These are phyloP conservation scores for Fulvia fulva DNA, from an alignment of 2,329 filamentous ascomycete species.

Conservation along the genomic window DNA sequence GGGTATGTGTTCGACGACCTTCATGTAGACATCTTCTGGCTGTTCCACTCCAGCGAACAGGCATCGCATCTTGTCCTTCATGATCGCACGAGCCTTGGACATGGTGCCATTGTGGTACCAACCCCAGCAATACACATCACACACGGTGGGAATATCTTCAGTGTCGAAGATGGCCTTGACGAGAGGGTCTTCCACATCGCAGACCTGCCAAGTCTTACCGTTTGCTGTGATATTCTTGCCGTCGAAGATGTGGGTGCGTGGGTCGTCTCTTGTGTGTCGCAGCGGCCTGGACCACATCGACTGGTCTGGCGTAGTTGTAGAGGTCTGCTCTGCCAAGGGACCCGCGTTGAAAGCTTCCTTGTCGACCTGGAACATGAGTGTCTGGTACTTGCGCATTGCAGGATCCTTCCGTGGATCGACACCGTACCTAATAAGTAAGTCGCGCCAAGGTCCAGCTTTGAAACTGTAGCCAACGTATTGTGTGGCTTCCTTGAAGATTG, in stretches of 20 bases:
- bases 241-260: constrained; percentile 73
- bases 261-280: constrained; percentile 25
- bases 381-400: constrained; percentile 79
- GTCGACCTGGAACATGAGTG: constrained; percentile 73
- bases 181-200: constrained; percentile 81
- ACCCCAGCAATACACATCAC: constrained; percentile 58
- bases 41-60: constrained; percentile 36
- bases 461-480: constrained; percentile 90
- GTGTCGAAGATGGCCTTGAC: constrained; percentile 63
- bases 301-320: not conserved
- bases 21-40: constrained; percentile 26
- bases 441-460: constrained; percentile 85
- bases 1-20: constrained; percentile 17
- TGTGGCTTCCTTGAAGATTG: constrained; percentile 66
- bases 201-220: constrained; percentile 90
- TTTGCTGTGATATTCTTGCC: constrained; percentile 70
- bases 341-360: constrained; percentile 23
- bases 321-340: constrained; percentile 3
- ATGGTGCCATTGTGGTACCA: constrained; percentile 82
- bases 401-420: constrained; percentile 77
- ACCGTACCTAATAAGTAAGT: constrained; percentile 80
- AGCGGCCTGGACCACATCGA: constrained; percentile 17
- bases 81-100: constrained; percentile 78
- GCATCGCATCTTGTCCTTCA: constrained; percentile 73
- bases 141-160: constrained; percentile 46